Evolutionary conservation across 306 rosid species (phyloP).

Genomic region (Begonia loranthoides): DNA sequence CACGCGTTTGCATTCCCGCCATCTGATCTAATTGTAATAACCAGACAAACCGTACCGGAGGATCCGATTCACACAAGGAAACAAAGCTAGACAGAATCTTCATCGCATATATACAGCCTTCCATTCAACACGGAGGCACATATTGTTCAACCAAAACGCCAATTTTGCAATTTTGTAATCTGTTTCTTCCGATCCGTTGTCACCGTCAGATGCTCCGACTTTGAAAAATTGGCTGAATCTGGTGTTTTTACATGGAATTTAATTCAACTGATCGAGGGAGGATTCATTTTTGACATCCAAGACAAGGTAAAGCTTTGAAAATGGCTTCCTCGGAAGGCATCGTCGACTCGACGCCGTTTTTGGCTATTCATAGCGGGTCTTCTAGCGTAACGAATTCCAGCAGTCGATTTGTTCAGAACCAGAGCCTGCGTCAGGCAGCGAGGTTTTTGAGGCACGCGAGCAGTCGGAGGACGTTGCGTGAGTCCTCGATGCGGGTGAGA

Average conservation of each 20-base stretch:
- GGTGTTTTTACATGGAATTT: conserved; percentile 3
- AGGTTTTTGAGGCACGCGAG: conserved; percentile 86
- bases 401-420: conserved; percentile 42
- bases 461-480: conserved; percentile 64
- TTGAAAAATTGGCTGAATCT: background rate
- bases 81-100: too few species aligned
- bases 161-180: too few species aligned
- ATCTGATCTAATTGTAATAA: background rate
- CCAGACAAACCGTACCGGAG: conserved; percentile 5
- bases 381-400: conserved; percentile 41
- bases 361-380: conserved; percentile 38
- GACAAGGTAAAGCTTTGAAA: background rate
- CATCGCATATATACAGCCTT: too few species aligned
- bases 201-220: background rate
- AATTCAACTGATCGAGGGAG: background rate
- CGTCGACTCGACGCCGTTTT: conserved; percentile 57
- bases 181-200: too few species aligned
- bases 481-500: conserved; percentile 53
- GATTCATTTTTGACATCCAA: background rate
- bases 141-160: too few species aligned
- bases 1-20: too few species aligned
- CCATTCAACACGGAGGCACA: too few species aligned
- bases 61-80: background rate
- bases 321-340: conserved; percentile 57
- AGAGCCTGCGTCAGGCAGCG: conserved; percentile 84